Evolutionary conservation across 208 protist genomes (phyloP).

Genomic region (Porcisia hertigi): DNA sequence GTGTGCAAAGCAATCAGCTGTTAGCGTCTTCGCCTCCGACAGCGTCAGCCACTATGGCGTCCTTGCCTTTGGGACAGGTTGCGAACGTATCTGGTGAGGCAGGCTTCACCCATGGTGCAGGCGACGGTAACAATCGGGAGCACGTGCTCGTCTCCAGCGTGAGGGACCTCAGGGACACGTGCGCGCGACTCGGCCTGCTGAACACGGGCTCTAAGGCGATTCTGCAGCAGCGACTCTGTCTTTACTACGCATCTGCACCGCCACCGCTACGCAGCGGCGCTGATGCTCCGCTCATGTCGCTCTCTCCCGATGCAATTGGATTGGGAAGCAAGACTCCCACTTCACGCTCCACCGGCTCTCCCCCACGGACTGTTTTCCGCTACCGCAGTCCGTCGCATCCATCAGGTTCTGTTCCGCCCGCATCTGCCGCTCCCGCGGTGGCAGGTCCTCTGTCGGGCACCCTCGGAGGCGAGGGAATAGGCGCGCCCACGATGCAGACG

Average conservation of each 20-base stretch:
- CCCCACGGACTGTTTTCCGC: conserved; percentile 42
- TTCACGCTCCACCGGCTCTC: conserved; percentile 16
- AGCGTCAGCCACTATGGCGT: background rate
- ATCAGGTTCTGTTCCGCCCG: background rate
- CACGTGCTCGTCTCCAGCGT: conserved; percentile 1
- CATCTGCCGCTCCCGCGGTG: conserved; percentile 1
- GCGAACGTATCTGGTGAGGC: background rate
- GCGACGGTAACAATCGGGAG: background rate
- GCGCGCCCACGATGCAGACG: background rate
- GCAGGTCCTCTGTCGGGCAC: background rate
- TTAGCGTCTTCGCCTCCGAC: background rate
- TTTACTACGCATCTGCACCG: conserved; percentile 14
- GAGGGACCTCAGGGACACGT: conserved; percentile 35
- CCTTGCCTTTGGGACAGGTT: background rate
- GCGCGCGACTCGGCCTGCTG: conserved; percentile 43
- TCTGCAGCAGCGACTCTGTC: conserved; percentile 36
- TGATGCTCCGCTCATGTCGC: background rate
- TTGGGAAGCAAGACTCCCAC: background rate
- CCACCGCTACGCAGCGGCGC: background rate
- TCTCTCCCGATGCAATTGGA: background rate
- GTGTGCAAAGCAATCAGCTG: background rate
- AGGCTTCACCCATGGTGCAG: too few relatives aligned
- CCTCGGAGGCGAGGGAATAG: background rate
- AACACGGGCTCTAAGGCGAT: conserved; percentile 39
- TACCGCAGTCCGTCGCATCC: conserved; percentile 29